Base-by-base conservation (phyloP, 2,329 filamentous ascomycete species). In the Hypoxylon sp. region DNA sequence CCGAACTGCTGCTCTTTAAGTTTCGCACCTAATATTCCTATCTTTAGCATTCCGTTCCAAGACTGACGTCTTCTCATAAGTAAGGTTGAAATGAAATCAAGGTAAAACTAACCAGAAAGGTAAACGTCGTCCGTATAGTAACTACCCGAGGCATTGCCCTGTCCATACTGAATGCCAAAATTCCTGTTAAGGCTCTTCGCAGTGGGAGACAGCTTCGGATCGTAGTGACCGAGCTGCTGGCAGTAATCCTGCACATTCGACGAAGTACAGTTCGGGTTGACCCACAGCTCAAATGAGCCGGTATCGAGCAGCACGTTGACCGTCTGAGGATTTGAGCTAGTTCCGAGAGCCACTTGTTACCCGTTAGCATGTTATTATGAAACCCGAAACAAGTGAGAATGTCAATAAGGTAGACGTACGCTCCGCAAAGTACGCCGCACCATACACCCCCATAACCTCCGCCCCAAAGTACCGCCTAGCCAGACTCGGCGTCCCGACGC, bases 231-330 rank as follows among this genome's bases (percentile, higher is more conserved):
- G 56, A 83, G 83, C 0, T 69, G 42, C 0, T 67, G 11, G 73
- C 85, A 87, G 50, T 82, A 79, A 0, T 76, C 58, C 2, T 74
- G 71, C 37, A 83, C 78, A 0, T 72, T 70, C 5, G 76, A 68
- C 5, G 77, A 76, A 5, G 76, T 57, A 73, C 86, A 88, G 57
- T 82, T 77, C 0, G 86, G 85, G 65, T 87, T 85, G 47, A 87
- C 83, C 86, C 86, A 88, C 6, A 87, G 81, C 73, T 87, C 84
- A 68, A 83, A 83, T 4, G 86, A 87, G 14, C 86, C 86, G 0
- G 84, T 86, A 65, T 86, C 84, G 60, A 86, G 78, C 39, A 85
- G 79, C 37, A 86, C 82, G 10, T 82, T 81, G 37, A 86, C 76
- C 10, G 72, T 77, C 68, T 86, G 84, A 0, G 77, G 74, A 4